Evolutionary conservation across 169 alveolate species (phyloP).

Genomic region (Cryptosporidium meleagridis): DNA sequence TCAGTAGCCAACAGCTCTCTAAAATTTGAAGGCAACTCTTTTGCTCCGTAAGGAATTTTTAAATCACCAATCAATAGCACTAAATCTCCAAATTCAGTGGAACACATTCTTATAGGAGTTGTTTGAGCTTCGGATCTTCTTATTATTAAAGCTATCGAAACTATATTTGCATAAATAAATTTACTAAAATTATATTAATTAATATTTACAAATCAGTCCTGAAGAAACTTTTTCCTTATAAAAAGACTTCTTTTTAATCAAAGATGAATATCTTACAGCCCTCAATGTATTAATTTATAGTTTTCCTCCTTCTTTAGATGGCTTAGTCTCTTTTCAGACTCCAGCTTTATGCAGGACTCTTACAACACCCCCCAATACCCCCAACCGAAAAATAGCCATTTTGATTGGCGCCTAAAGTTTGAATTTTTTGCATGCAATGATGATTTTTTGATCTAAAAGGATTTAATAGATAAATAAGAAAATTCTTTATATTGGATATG

Average conservation of each 20-base stretch:
- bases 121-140: not conserved
- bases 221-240: not conserved
- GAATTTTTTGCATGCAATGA: slow-evolving; percentile 6
- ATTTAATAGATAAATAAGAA: slow-evolving; percentile 18
- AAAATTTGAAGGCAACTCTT: slow-evolving; percentile 90
- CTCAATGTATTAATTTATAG: not conserved
- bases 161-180: not conserved
- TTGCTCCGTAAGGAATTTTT: slow-evolving; percentile 92
- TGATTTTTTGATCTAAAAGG: slow-evolving; percentile 69
- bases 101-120: slow-evolving; percentile 13
- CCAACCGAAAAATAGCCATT: slow-evolving; percentile 1
- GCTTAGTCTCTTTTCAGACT: not conserved
- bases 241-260: not conserved
- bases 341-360: slow-evolving; percentile 1
- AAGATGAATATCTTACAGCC: not conserved
- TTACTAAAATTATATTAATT: not conserved
- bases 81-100: slow-evolving; percentile 81
- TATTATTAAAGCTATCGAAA: not conserved
- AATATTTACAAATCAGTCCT: not conserved
- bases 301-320: not conserved
- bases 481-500: slow-evolving; percentile 32
- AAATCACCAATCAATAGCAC: slow-evolving; percentile 92
- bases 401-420: slow-evolving; percentile 20
- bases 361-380: slow-evolving; percentile 23
- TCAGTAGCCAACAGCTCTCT: slow-evolving; percentile 90